phyloP scores from a whole-genome alignment of 2,329 filamentous ascomycete species.

The Colletotrichum lentis region DNA sequence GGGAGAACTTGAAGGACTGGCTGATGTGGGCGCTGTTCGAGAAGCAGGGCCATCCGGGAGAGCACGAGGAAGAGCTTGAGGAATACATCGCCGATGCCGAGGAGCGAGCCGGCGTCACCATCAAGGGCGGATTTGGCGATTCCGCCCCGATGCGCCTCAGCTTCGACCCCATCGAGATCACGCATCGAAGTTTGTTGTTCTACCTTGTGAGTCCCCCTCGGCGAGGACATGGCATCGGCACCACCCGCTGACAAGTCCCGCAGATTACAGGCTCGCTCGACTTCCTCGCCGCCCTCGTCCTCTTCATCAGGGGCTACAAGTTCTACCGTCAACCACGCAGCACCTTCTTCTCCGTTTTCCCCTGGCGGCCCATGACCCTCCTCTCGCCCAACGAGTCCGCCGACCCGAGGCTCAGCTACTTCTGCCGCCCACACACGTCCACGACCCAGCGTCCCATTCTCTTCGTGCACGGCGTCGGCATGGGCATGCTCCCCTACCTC shows the following conservation, averaged over 20 bases:
- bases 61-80: constrained; percentile 53
- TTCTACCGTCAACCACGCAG: constrained; percentile 53
- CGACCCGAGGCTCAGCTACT: constrained; percentile 66
- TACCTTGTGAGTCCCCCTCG: constrained; percentile 55
- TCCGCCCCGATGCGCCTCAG: constrained; percentile 69
- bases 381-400: constrained; percentile 57
- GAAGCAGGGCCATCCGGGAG: constrained; percentile 49
- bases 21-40: constrained; percentile 74
- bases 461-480: constrained; percentile 76
- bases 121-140: constrained; percentile 63
- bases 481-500: constrained; percentile 71
- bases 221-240: constrained; percentile 46
- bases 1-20: constrained; percentile 74
- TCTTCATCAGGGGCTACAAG: constrained; percentile 60
- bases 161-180: constrained; percentile 68
- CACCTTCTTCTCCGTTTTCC: constrained; percentile 61
- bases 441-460: constrained; percentile 66
- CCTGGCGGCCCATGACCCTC: constrained; percentile 62
- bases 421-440: constrained; percentile 70
- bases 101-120: constrained; percentile 56
- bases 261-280: constrained; percentile 52
- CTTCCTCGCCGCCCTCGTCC: constrained; percentile 55
- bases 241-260: neutral
- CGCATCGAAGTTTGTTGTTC: constrained; percentile 70
- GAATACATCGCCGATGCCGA: constrained; percentile 63